A percentile compares a stretch with the other conserved stretches of the same genome.
Evolutionary conservation across 306 rosid species (phyloP).

Genomic region (Trifolium repens): DNA sequence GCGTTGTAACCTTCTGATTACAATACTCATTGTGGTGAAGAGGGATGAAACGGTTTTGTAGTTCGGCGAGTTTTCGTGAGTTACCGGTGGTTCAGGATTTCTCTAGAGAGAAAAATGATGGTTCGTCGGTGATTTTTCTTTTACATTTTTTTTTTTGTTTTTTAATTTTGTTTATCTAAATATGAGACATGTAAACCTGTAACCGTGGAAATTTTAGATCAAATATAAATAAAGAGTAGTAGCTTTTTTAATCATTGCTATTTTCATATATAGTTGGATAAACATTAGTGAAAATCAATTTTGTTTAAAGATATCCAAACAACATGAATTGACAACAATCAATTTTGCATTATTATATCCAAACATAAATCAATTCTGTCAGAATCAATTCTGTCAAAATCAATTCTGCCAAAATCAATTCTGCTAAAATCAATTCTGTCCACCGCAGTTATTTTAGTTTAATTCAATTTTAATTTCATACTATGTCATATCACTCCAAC

Average conservation of each 20-base stretch:
- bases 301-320: too few relatives aligned
- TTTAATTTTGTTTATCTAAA: background rate
- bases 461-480: too few relatives aligned
- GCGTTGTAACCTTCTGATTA: conserved; percentile 33
- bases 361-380: too few relatives aligned
- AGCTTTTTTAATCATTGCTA: background rate
- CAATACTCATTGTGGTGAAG: conserved; percentile 18
- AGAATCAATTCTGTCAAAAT: too few relatives aligned
- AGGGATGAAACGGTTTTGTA: conserved; percentile 29
- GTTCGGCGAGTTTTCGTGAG: conserved; percentile 69
- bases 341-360: too few relatives aligned
- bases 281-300: too few relatives aligned
- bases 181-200: conserved; percentile 35
- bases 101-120: conserved; percentile 75
- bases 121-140: conserved; percentile 64
- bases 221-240: conserved; percentile 35
- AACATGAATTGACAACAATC: too few relatives aligned
- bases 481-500: too few relatives aligned
- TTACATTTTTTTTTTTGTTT: background rate
- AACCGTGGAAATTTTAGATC: conserved; percentile 48
- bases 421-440: too few relatives aligned
- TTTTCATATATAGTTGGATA: background rate
- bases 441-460: background rate
- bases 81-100: conserved; percentile 82
- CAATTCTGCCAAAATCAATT: too few relatives aligned